Evolutionary conservation across 2,329 filamentous ascomycete species (phyloP).

Genomic region (Aspergillus neotritici): DNA sequence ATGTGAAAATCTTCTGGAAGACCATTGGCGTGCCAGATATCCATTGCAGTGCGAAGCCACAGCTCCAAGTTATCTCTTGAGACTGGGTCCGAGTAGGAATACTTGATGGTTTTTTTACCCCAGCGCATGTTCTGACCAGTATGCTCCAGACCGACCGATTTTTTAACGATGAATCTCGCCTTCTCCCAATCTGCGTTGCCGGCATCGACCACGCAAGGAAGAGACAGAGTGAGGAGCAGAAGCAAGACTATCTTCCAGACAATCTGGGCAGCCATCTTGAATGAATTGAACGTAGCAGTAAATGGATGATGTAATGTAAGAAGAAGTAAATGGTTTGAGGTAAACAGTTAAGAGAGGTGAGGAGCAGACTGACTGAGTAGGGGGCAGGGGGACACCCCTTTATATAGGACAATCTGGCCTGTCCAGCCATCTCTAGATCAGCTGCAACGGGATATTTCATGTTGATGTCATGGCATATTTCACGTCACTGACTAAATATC

Average conservation of each 20-base stretch:
- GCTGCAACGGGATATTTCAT: no score
- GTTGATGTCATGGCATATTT: no score
- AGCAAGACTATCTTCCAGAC: not conserved
- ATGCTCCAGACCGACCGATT: slow-evolving; percentile 1
- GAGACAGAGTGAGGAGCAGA: not conserved
- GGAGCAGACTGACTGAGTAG: no score
- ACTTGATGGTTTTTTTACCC: not conserved
- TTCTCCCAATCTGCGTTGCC: not conserved
- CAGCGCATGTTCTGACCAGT: not conserved
- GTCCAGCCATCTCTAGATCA: no score
- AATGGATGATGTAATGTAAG: no score
- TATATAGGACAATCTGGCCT: no score
- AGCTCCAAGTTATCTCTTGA: not conserved
- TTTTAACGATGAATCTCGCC: not conserved
- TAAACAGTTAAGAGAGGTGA: no score
- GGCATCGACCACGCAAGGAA: not conserved
- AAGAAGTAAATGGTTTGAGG: no score
- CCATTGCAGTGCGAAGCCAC: not conserved
- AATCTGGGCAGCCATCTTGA: no score
- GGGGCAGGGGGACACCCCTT: no score
- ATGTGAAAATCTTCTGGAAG: slow-evolving; percentile 2
- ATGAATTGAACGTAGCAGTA: no score
- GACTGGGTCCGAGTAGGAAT: not conserved
- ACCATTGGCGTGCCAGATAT: slow-evolving; percentile 7
- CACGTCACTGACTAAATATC: no score